A percentile compares a stretch with the other conserved stretches of the same genome.
Evolutionary conservation across 2,329 filamentous ascomycete species (phyloP).

Genomic region (Emmonsia crescens): DNA sequence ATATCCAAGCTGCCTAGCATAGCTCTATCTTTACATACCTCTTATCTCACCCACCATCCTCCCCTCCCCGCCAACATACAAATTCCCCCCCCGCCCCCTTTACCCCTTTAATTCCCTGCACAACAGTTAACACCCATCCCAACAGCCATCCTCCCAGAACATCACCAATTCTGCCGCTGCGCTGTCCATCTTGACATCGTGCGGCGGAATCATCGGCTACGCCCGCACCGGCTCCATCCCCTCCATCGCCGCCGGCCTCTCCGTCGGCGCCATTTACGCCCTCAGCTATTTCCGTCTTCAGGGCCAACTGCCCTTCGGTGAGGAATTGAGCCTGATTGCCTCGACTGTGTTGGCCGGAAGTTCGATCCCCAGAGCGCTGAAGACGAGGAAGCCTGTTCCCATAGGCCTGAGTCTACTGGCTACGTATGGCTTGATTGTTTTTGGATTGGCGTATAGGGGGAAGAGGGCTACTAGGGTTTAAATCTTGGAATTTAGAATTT

Average conservation of each 20-base stretch:
- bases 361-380: slow-evolving; percentile 77
- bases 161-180: slow-evolving; percentile 56
- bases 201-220: slow-evolving; percentile 81
- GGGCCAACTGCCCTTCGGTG: slow-evolving; percentile 64
- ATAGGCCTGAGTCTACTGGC: slow-evolving; percentile 68
- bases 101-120: not conserved
- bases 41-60: not conserved
- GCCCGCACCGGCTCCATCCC: slow-evolving; percentile 74
- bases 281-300: slow-evolving; percentile 73
- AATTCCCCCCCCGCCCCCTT: not conserved
- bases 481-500: not conserved
- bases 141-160: slow-evolving; percentile 13
- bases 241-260: slow-evolving; percentile 72
- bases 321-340: slow-evolving; percentile 81
- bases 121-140: not conserved
- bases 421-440: slow-evolving; percentile 65
- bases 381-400: slow-evolving; percentile 72
- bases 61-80: not conserved
- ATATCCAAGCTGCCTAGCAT: not conserved
- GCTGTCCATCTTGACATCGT: slow-evolving; percentile 70
- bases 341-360: slow-evolving; percentile 75
- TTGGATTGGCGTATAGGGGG: slow-evolving; percentile 55
- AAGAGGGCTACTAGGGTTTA: slow-evolving; percentile 17
- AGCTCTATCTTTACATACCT: not conserved
- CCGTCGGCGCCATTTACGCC: slow-evolving; percentile 68